A percentile compares a stretch with the other conserved stretches of the same genome.
Conservation (phyloP, 1,284 basidiomycete genomes). For the Austroboletus novae-zelandiae region DNA sequence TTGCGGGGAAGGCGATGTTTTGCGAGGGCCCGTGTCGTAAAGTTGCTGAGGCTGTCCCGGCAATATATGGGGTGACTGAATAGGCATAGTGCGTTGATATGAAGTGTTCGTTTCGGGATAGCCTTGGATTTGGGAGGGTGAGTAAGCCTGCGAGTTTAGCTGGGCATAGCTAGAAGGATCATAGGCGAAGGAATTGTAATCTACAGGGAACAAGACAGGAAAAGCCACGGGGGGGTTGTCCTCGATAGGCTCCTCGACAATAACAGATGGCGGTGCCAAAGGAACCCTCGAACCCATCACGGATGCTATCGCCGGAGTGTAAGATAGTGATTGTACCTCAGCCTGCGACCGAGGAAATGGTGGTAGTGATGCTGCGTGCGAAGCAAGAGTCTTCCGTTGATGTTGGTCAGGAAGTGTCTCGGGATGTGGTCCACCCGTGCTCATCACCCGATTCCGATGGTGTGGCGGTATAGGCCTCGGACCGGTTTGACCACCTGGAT, state of each 20-base stretch:
- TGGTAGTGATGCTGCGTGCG: conserved; percentile 4
- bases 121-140: conserved; percentile 5
- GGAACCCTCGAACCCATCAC: neutral
- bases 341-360: conserved; percentile 9
- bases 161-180: conserved; percentile 12
- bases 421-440: conserved; percentile 5
- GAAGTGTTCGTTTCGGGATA: conserved; percentile 8
- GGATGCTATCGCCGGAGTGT: conserved; percentile 4
- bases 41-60: conserved; percentile 18
- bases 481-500: conserved; percentile 36
- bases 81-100: conserved; percentile 5
- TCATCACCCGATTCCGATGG: conserved; percentile 14
- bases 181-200: conserved; percentile 3
- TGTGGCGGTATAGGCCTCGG: conserved; percentile 26
- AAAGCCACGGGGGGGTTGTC: conserved; percentile 1
- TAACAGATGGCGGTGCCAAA: conserved; percentile 22
- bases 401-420: conserved; percentile 9
- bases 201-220: conserved; percentile 6
- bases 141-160: conserved; percentile 13
- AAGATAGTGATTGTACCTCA: conserved; percentile 1
- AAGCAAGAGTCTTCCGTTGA: conserved; percentile 7
- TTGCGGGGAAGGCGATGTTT: conserved; percentile 4
- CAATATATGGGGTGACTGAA: conserved; percentile 10
- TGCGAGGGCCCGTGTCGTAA: conserved; percentile 4
- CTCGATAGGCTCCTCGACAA: conserved; percentile 11